Base-by-base conservation (phyloP, 1,284 basidiomycete species). In the Phylloboletellus chloephorus region DNA sequence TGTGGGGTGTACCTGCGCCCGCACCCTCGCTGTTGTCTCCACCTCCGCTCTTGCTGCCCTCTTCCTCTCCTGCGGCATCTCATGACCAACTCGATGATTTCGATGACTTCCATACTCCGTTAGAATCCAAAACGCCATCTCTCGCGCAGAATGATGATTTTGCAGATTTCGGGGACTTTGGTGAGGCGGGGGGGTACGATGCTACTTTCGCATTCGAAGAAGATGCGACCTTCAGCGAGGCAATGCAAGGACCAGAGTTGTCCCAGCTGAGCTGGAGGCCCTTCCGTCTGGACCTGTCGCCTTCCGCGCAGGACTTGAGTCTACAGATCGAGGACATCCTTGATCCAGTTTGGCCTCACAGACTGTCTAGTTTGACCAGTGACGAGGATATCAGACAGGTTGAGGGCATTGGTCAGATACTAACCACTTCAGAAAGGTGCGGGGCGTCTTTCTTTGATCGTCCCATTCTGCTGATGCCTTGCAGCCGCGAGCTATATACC, bases 111-210 rank as follows among this genome's bases (percentile, higher is more conserved):
- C 76, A 76, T 46, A 72, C 77, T 8, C 74, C 79, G 31, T 61
- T 67, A 22, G 69, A 72, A 51, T 59, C 65, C 5, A 63, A 67
- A 19, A 58, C 64, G 2, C 63, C 62, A 16, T 61, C 59, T 20
- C 66, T 65, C 8, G 67, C 55, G 7, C 73, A 67, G 7, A 80
- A 79, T 31, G 85, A 86, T 55, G 85, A 86, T 45, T 88, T 85
- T 61, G 87, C 81, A 36, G 88, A 92, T 56, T 93, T 93, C 68
- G 89, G 85, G 12, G 87, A 88, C 53, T 89, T 89, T 61, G 87
- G 78, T 41, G 88, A 88, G 49, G 78, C 70, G 11, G 72, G 72
- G 40, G 67, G 60, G 38, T 48, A 66, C 28, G 58, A 52, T 22
- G 30, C 41, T 39, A 47, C 48, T 32, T 64, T 60, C 30, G 44